These are phyloP conservation scores for Ajuga chamaepitys DNA, from an alignment of 257 asterid genomes.

Conservation along the genomic window DNA sequence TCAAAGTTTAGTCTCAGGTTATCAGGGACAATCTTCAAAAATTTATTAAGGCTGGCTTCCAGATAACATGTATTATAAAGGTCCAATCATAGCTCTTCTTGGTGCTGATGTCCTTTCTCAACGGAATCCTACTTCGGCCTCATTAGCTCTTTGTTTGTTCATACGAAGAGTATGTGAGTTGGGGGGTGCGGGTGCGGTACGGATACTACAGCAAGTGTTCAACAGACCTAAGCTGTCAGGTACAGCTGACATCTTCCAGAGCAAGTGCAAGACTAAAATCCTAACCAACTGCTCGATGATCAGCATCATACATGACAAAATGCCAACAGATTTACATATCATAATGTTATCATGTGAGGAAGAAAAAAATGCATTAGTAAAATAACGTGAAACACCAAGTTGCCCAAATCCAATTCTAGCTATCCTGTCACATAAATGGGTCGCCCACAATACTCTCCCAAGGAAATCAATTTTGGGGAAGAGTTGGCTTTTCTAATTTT, in stretches of 20 bases:
- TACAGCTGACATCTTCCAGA: not conserved
- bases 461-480: not conserved
- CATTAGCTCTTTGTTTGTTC: too few species aligned
- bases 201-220: too few species aligned
- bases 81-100: not conserved
- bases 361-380: not conserved
- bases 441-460: not conserved
- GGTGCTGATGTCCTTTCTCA: not conserved
- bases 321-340: not conserved
- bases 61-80: not conserved
- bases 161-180: too few species aligned
- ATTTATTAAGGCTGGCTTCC: not conserved
- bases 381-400: not conserved
- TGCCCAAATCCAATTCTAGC: not conserved
- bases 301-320: not conserved
- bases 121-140: too few species aligned
- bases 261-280: not conserved
- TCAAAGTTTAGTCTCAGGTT: too few species aligned
- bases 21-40: too few species aligned
- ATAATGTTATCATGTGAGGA: not conserved
- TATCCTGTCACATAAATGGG: not conserved
- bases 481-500: not conserved
- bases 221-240: too few species aligned
- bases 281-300: not conserved
- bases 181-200: not conserved